Conservation (phyloP, 1,284 basidiomycete species). For the Flammula alnicola region DNA sequence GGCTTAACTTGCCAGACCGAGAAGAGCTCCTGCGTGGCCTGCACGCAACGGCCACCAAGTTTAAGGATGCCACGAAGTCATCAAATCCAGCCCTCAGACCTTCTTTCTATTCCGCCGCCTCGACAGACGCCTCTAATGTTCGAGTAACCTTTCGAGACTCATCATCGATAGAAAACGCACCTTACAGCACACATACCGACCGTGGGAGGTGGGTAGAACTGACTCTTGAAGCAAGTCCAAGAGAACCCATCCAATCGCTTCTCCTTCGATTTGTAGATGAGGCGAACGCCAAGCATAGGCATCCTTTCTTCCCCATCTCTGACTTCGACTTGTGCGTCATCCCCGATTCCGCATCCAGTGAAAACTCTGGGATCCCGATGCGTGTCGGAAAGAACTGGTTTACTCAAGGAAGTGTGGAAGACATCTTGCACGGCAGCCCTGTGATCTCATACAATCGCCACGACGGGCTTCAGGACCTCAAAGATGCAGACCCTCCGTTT, state of each 20-base stretch:
- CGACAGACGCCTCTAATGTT: neutral
- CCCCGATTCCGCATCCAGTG: neutral
- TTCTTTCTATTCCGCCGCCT: neutral
- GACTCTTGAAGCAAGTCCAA: constrained; percentile 2
- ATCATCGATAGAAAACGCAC: neutral
- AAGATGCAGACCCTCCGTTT: neutral
- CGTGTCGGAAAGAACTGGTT: constrained; percentile 3
- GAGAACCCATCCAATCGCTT: constrained; percentile 3
- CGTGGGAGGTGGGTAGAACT: neutral
- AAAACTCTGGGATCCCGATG: neutral
- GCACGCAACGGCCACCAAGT: no score
- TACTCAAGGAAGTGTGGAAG: constrained; percentile 3
- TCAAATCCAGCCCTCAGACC: neutral
- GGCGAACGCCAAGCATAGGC: neutral
- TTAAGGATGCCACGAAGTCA: no score
- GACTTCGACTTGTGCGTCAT: constrained; percentile 1
- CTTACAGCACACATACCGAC: constrained; percentile 1
- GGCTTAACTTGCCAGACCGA: no score
- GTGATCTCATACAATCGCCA: neutral
- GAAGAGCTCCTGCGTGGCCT: no score
- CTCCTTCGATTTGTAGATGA: constrained; percentile 1
- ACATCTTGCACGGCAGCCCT: neutral
- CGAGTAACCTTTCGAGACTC: constrained; percentile 1
- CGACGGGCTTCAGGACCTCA: neutral
- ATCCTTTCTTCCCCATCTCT: constrained; percentile 7